Base-by-base conservation (phyloP, 306 rosid genomes). In the Gynostemma pentaphyllum region DNA sequence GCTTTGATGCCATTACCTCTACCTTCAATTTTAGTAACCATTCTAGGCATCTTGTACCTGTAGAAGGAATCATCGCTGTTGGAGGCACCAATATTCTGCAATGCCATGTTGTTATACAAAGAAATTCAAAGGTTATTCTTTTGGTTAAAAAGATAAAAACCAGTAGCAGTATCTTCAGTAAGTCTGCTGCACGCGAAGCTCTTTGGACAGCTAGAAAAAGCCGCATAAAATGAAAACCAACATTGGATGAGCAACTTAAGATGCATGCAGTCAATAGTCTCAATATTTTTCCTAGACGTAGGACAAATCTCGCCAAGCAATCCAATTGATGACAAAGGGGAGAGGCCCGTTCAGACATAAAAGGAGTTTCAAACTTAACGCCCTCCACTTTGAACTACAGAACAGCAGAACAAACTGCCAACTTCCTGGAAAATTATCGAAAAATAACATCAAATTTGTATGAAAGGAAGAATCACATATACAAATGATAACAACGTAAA, bases 31-130 rank as follows among this genome's bases (percentile, higher is more conserved):
- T 82, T 87, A 4, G 96, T 87, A 8, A 87, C 65, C 96, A 85
- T 85, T 65, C n/a, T 82, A n/a, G 96, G 96, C 96, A 87, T 87
- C 81, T 87, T 85, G 63, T 85, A 87, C 87, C 96, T 75, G 16
- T 87, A 87, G 80, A 87, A 87, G 85, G 92, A 89, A 82, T 87
- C 92, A 52, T 87, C 92, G 5, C 87, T 82, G 71, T 87, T 87
- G 2, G 81, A 71, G 44, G 94, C 92, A 75, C 96, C 96, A 66
- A 87, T 87, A 47, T 87, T 87, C 72, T 85, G 89, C 41, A 87
- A 68, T 11, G 89, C 92, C 96, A 87, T 85, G 70, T 61, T 70
- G 67, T 54, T 37, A 30, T 4, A 18, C 2, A 28, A 34, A 59
- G 13, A 36, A 52, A 39, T 26, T 13, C 50, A 2, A 24, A 27